Conservation (phyloP, 148 eudicot species). For the Fagopyrum tataricum region DNA sequence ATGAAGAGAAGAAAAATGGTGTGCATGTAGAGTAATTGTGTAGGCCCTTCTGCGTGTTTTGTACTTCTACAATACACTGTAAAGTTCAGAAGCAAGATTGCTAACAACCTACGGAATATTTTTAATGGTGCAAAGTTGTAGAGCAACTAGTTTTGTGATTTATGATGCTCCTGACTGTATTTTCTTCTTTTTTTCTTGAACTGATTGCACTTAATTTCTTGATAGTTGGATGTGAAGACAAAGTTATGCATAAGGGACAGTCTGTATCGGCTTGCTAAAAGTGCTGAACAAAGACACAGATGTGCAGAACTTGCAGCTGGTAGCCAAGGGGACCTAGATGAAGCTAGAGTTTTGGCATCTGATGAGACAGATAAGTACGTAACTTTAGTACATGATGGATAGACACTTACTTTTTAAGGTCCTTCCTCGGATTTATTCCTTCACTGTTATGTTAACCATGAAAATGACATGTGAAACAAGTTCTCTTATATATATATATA, state of each 20-base stretch:
- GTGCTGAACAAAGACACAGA: conserved; percentile 70
- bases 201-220: conserved; percentile 24
- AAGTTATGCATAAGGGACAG: conserved; percentile 87
- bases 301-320: conserved; percentile 32
- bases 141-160: background rate
- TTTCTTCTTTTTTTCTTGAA: background rate
- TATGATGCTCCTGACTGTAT: background rate
- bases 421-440: background rate
- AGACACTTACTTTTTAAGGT: background rate
- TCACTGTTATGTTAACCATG: background rate
- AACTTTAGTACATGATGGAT: background rate
- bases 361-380: conserved; percentile 61
- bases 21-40: background rate
- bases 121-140: background rate
- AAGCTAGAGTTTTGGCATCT: conserved; percentile 31
- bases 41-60: background rate
- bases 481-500: too few relatives aligned
- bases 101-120: background rate
- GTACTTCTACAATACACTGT: background rate
- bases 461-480: background rate
- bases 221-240: conserved; percentile 70
- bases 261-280: conserved; percentile 80
- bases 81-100: background rate
- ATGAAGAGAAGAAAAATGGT: background rate
- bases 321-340: conserved; percentile 36